Evolutionary conservation across 768 basidiomycete species (phyloP), one percentile per base, ranked within the genome.

Genomic region (Boletus sp.): DNA sequence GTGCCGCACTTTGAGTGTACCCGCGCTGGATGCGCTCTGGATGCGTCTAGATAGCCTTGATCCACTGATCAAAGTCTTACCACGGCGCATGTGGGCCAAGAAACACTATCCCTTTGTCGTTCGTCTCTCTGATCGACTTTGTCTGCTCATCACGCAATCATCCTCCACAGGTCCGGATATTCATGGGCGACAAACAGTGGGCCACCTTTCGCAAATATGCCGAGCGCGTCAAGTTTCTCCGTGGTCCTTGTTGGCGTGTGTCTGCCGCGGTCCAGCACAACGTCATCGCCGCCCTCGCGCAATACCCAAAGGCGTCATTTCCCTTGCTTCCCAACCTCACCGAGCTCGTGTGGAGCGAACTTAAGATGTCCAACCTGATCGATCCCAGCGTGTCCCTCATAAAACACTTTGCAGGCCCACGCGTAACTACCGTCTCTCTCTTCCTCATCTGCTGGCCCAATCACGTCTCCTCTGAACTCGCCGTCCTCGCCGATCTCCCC

Each of bases 151-250:
- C 29, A 9, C 11, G 20, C 50, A 9, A 40, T 32, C 10, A 17
- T 24, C 47, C 17, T 1, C 32, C 35, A 18, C 47, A 68, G 67
- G 52, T 68, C 17, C 62, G 65, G 4, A 52, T 61, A 52, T 67
- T 69, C 46, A 56, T 69, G 61, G 56, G 67, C 20, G 63, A 69
- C 44, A 65, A 63, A 24, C 66, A 70, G 41, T 72, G 70, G 70
- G 4, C 15, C 1, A 64, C 56, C 5, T 72, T 70, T 47, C 52
- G 33, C 41, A 63, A 64, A 20, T 71, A 71, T 15, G 64, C 68
- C 0, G 56, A 47, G 7, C 68, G 71, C 24, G 64, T 71, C 36
- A 57, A 47, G 35, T 66, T 53, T 29, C 17, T 70, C 5, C 55
- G 61, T 36, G 67, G 65, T 7, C 67, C 67, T 8, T 67, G 65